These are phyloP conservation scores for Cercospora sesami DNA, from an alignment of 2,329 filamentous ascomycete genomes.

Conservation along the genomic window DNA sequence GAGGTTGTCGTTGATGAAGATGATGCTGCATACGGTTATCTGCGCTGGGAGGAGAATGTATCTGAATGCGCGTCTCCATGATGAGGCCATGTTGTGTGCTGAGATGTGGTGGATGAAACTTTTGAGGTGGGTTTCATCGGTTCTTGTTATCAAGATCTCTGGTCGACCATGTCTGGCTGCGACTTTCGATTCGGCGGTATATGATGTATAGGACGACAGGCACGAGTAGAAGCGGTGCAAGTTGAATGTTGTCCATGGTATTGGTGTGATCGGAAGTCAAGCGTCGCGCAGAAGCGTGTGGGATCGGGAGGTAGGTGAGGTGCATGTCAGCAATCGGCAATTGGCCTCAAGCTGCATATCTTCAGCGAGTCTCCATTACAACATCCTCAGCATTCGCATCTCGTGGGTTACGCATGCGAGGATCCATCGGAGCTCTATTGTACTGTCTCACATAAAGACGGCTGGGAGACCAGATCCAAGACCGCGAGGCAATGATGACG, in stretches of 20 bases:
- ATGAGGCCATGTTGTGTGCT: conserved; percentile 1
- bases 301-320: background rate
- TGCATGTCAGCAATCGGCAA: background rate
- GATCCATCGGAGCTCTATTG: background rate
- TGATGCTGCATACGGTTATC: conserved; percentile 19
- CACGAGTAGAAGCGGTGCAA: conserved; percentile 4
- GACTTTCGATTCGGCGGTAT: conserved; percentile 9
- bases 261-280: background rate
- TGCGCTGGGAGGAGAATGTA: conserved; percentile 19
- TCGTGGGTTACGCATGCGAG: background rate
- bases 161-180: conserved; percentile 9
- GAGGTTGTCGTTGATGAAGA: conserved; percentile 45
- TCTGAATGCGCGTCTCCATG: conserved; percentile 4
- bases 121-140: background rate
- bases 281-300: background rate
- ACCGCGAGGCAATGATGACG: conserved; percentile 10
- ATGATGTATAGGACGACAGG: conserved; percentile 5
- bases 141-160: conserved; percentile 2
- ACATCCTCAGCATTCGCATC: background rate
- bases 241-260: conserved; percentile 10
- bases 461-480: background rate
- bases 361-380: background rate
- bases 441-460: background rate
- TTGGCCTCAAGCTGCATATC: background rate
- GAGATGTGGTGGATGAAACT: background rate